These are phyloP conservation scores for Kitagawia praeruptora DNA, from an alignment of 129 eudicot species.

Conservation along the genomic window DNA sequence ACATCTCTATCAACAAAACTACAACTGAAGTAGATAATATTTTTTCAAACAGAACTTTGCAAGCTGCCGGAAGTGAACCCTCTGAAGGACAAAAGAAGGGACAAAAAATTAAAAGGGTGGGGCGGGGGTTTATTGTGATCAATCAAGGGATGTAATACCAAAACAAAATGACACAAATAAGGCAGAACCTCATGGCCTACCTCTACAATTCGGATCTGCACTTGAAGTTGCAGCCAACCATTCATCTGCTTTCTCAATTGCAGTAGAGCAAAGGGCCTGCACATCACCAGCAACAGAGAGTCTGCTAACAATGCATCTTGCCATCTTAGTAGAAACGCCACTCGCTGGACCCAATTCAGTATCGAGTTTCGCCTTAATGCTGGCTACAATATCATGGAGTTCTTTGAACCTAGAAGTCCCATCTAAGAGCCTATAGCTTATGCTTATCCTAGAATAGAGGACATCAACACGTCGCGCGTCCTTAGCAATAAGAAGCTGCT, in stretches of 20 bases:
- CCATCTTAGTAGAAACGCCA: constrained; percentile 64
- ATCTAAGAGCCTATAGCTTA: constrained; percentile 61
- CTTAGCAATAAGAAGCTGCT: constrained; percentile 63
- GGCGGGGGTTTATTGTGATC: background rate
- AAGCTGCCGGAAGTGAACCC: constrained; percentile 93
- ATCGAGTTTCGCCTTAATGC: constrained; percentile 63
- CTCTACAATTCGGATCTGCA: constrained; percentile 27
- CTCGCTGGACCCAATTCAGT: constrained; percentile 64
- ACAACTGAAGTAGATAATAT: constrained; percentile 62
- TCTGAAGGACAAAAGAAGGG: constrained; percentile 37
- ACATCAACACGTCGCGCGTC: constrained; percentile 64
- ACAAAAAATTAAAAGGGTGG: background rate
- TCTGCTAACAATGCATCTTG: constrained; percentile 64
- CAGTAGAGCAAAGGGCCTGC: constrained; percentile 60
- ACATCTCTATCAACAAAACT: constrained; percentile 59
- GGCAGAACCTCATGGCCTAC: constrained; percentile 13
- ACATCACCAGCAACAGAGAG: constrained; percentile 73
- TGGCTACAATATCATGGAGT: constrained; percentile 48
- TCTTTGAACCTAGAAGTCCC: constrained; percentile 75
- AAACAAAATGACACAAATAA: background rate
- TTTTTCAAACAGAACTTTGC: constrained; percentile 82
- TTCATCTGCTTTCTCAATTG: constrained; percentile 71
- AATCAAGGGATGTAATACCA: background rate
- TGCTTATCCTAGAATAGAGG: constrained; percentile 60
- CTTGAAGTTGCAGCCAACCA: constrained; percentile 40